A percentile compares a stretch with the other conserved stretches of the same genome.
Conservation (phyloP, 2,329 filamentous ascomycete species). For the Neonectria ditissima region DNA sequence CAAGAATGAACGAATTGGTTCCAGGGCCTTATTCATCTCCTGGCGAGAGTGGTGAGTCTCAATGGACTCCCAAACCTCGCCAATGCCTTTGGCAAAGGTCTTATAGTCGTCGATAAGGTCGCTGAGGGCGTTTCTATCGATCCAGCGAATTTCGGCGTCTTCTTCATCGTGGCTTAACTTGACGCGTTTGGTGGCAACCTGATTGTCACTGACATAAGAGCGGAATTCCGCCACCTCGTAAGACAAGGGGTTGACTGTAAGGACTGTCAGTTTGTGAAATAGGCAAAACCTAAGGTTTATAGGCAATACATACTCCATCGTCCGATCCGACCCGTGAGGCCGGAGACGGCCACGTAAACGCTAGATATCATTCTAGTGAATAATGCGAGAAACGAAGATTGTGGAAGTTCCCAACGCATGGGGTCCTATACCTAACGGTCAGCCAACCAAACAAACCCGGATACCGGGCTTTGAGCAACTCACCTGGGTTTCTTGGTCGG, state of each 20-base stretch:
- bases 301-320: conserved; percentile 38
- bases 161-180: conserved; percentile 39
- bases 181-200: conserved; percentile 45
- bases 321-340: conserved; percentile 42
- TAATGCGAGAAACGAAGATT: conserved; percentile 31
- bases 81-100: conserved; percentile 38
- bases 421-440: conserved; percentile 19
- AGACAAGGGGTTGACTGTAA: conserved; percentile 40
- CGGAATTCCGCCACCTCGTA: conserved; percentile 43
- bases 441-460: conserved; percentile 6
- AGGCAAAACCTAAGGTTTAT: background rate
- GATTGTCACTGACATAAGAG: conserved; percentile 34
- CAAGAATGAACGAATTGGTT: conserved; percentile 37
- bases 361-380: conserved; percentile 48
- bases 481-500: conserved; percentile 33
- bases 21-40: conserved; percentile 43
- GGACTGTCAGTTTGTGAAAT: conserved; percentile 16
- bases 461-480: background rate
- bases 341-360: conserved; percentile 42
- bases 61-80: conserved; percentile 38
- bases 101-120: conserved; percentile 41
- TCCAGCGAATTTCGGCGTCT: conserved; percentile 39
- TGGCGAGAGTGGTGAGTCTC: conserved; percentile 29
- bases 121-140: conserved; percentile 40
- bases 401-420: conserved; percentile 39